phyloP scores from a whole-genome alignment of 2,329 filamentous ascomycete genomes.

The Aureobasidium lini region DNA sequence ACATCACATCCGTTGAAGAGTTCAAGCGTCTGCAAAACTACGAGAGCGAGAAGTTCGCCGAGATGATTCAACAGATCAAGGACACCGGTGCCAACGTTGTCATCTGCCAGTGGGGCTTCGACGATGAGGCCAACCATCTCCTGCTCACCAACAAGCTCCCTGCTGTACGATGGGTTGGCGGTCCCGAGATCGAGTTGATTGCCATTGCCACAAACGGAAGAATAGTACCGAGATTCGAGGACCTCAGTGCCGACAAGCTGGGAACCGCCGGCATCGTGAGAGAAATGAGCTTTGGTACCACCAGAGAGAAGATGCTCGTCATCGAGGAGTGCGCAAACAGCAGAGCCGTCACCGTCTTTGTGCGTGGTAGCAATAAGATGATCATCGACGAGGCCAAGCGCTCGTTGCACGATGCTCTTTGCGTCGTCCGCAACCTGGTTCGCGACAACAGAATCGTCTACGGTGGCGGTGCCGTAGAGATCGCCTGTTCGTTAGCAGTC shows the following conservation, averaged over 20 bases:
- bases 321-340: constrained; percentile 99
- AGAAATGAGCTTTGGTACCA: constrained; percentile 95
- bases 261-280: constrained; percentile 82
- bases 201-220: constrained; percentile 97
- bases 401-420: constrained; percentile 93
- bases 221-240: constrained; percentile 95
- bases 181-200: constrained; percentile 95
- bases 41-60: constrained; percentile 90
- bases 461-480: constrained; percentile 91
- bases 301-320: constrained; percentile 97
- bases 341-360: constrained; percentile 89
- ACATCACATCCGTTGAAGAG: constrained; percentile 94
- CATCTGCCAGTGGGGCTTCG: constrained; percentile 99
- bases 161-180: constrained; percentile 95
- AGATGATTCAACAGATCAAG: constrained; percentile 99
- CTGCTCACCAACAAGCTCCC: constrained; percentile 93
- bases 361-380: constrained; percentile 99
- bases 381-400: constrained; percentile 99
- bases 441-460: constrained; percentile 96
- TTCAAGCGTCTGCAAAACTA: constrained; percentile 97
- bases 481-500: constrained; percentile 92
- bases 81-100: constrained; percentile 93
- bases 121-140: constrained; percentile 97
- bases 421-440: constrained; percentile 94
- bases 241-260: constrained; percentile 83